Conservation (phyloP, 2,329 filamentous ascomycete genomes). For the Penicillium carneum region DNA sequence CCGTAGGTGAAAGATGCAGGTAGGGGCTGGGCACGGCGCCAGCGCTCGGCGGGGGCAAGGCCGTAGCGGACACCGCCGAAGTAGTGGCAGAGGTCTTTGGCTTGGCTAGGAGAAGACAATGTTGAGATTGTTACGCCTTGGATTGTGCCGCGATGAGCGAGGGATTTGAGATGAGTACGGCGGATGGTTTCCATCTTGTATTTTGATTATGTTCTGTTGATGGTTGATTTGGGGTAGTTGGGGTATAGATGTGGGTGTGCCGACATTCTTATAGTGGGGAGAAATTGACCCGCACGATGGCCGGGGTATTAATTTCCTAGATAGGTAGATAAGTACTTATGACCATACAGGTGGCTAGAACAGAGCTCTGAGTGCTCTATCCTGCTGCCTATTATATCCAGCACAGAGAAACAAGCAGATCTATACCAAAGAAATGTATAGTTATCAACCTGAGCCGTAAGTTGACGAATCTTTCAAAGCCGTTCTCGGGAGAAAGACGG, state of each 20-base stretch:
- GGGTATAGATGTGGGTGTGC: not conserved
- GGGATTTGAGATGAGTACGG: conserved; percentile 35
- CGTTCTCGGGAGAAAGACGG: too few relatives aligned
- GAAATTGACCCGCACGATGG: too few relatives aligned
- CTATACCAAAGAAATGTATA: too few relatives aligned
- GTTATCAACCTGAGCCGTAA: too few relatives aligned
- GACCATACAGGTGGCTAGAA: too few relatives aligned
- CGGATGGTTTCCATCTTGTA: conserved; percentile 38
- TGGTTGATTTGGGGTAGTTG: not conserved
- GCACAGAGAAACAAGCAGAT: too few relatives aligned
- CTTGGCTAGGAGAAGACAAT: conserved; percentile 35
- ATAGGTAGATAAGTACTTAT: too few relatives aligned
- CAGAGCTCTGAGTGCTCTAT: too few relatives aligned
- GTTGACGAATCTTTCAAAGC: too few relatives aligned
- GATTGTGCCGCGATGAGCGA: conserved; percentile 56
- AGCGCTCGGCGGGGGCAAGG: conserved; percentile 59
- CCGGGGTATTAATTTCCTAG: too few relatives aligned
- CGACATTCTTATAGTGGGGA: too few relatives aligned
- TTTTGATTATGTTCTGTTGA: not conserved
- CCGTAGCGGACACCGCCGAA: conserved; percentile 66
- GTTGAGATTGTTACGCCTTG: conserved; percentile 58
- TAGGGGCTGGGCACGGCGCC: conserved; percentile 58
- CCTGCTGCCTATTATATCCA: too few relatives aligned
- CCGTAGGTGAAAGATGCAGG: conserved; percentile 61
- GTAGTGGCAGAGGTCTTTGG: conserved; percentile 55